Conservation (phyloP, 2,329 filamentous ascomycete species). For the Fusarium globosum region DNA sequence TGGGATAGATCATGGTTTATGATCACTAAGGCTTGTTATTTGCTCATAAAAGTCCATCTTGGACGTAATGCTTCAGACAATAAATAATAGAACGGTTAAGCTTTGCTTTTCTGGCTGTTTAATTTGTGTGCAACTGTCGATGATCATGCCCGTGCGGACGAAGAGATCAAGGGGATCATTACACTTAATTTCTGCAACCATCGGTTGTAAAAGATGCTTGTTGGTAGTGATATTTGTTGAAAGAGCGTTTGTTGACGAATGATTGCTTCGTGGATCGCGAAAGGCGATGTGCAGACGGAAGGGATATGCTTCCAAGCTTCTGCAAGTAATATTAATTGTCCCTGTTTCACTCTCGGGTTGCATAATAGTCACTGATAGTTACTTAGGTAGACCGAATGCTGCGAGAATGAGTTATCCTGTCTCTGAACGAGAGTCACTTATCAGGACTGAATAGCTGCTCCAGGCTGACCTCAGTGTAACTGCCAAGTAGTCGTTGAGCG, state of each 20-base stretch:
- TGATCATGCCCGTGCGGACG: rapidly evolving
- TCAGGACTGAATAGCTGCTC: neutral
- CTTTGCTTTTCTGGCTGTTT: neutral
- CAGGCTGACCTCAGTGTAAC: rapidly evolving
- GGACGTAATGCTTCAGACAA: neutral
- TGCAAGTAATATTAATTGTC: neutral
- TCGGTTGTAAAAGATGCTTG: too few species aligned
- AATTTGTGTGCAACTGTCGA: rapidly evolving
- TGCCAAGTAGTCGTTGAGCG: neutral
- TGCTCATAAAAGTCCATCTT: neutral
- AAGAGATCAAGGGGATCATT: neutral
- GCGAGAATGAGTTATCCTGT: rapidly evolving
- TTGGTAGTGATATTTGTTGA: rapidly evolving
- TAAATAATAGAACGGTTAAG: neutral
- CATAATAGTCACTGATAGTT: rapidly evolving
- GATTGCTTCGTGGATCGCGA: neutral
- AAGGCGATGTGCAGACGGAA: rapidly evolving
- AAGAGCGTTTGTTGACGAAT: too few species aligned
- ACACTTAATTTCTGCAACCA: too few species aligned
- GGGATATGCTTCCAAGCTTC: neutral
- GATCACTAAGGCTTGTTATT: neutral
- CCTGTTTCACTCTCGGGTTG: neutral
- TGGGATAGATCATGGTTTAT: rapidly evolving
- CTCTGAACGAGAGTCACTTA: neutral
- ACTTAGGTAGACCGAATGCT: rapidly evolving